These are phyloP conservation scores for Phoenix dactylifera DNA, from an alignment of 176 grass and related monocot species.

Conservation along the genomic window DNA sequence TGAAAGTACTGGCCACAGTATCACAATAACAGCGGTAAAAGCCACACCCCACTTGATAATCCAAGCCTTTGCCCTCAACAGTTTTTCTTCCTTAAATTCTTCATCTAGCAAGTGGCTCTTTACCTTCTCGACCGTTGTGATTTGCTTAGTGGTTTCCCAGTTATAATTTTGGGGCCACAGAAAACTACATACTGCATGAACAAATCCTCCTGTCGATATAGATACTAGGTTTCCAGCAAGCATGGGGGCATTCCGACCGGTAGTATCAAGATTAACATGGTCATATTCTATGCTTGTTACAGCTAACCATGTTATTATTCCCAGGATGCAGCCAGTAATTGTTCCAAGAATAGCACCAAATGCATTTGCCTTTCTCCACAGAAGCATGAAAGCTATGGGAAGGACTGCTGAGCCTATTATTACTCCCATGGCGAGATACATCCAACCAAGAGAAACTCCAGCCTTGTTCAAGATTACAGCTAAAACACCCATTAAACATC, in stretches of 20 bases:
- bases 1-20: conserved; percentile 54
- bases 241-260: conserved; percentile 64
- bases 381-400: conserved; percentile 58
- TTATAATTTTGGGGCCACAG: conserved; percentile 53
- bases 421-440: conserved; percentile 78
- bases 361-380: conserved; percentile 67
- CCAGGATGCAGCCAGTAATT: conserved; percentile 37
- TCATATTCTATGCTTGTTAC: conserved; percentile 54
- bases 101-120: conserved; percentile 19
- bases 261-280: conserved; percentile 55
- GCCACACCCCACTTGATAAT: conserved; percentile 64
- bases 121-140: conserved; percentile 52
- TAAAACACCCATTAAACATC: conserved; percentile 61
- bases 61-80: conserved; percentile 54
- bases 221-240: conserved; percentile 64
- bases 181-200: conserved; percentile 49
- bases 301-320: conserved; percentile 52
- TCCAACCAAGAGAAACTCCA: conserved; percentile 65
- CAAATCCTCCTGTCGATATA: conserved; percentile 47
- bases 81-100: conserved; percentile 64
- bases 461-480: conserved; percentile 61
- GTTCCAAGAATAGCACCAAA: conserved; percentile 41
- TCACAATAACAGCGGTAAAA: conserved; percentile 47
- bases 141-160: conserved; percentile 62
- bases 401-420: conserved; percentile 61